phyloP scores from a whole-genome alignment of 371 early-diverging fungal species.

The Dinochytrium kinnereticum region DNA sequence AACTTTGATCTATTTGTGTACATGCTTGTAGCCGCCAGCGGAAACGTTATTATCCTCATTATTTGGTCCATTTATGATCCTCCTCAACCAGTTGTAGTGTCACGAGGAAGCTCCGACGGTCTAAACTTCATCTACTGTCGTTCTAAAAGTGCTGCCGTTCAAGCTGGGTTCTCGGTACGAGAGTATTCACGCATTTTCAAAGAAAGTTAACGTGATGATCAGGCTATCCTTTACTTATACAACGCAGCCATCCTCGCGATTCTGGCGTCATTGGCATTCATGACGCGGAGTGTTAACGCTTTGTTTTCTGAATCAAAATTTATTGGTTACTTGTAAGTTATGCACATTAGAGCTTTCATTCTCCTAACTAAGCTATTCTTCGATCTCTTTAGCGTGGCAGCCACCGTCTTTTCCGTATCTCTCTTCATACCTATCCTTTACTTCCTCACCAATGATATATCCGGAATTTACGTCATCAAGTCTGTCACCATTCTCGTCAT shows the following conservation, averaged over 20 bases:
- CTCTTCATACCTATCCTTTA: constrained; percentile 18
- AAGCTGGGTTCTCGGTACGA: constrained; percentile 10
- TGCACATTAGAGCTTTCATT: background rate
- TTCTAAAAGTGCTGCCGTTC: constrained; percentile 3
- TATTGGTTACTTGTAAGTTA: constrained; percentile 24
- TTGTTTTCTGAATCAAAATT: constrained; percentile 14
- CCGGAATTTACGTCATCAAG: constrained; percentile 12
- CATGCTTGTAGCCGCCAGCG: constrained; percentile 10
- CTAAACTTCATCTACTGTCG: constrained; percentile 6
- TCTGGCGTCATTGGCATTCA: constrained; percentile 16
- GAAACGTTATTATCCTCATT: constrained; percentile 8
- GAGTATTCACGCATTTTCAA: background rate
- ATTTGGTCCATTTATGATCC: constrained; percentile 24
- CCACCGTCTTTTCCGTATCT: background rate
- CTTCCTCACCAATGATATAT: constrained; percentile 13
- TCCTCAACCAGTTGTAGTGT: background rate
- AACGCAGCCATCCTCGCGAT: constrained; percentile 4
- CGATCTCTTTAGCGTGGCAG: constrained; percentile 15
- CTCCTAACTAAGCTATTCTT: background rate
- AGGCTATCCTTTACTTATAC: constrained; percentile 19
- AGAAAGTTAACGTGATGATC: background rate
- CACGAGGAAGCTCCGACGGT: constrained; percentile 8
- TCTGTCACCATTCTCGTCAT: constrained; percentile 20
- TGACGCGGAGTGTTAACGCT: constrained; percentile 16
- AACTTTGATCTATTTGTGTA: constrained; percentile 23